A percentile compares a stretch with the other conserved stretches of the same genome.
These are phyloP conservation scores for Cucurbita argyrosperma DNA, from an alignment of 306 rosid species.

Conservation along the genomic window DNA sequence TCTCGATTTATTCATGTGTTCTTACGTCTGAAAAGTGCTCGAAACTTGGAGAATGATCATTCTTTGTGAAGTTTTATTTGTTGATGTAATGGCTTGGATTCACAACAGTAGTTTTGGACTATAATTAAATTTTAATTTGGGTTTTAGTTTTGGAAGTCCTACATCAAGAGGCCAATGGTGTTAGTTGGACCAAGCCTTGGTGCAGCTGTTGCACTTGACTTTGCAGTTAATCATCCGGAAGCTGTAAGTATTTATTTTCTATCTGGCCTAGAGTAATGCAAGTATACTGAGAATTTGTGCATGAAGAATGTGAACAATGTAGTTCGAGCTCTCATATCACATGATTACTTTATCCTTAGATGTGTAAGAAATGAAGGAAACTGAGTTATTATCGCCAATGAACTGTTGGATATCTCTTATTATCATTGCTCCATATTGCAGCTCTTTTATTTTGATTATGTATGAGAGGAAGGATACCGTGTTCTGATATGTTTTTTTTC, in stretches of 20 bases:
- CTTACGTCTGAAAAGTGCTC: background rate
- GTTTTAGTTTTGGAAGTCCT: conserved; percentile 63
- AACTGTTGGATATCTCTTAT: background rate
- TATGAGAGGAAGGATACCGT: background rate
- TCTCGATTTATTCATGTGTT: background rate
- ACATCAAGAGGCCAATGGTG: conserved; percentile 70
- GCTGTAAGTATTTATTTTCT: conserved; percentile 41
- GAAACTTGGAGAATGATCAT: background rate
- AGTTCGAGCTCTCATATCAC: background rate
- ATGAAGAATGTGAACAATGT: background rate
- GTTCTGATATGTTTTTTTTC: background rate
- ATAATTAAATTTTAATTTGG: conserved; percentile 7
- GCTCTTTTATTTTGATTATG: background rate
- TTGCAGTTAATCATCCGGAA: conserved; percentile 68
- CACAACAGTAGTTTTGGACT: background rate
- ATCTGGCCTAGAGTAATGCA: background rate
- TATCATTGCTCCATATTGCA: background rate
- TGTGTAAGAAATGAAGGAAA: background rate
- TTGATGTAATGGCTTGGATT: background rate
- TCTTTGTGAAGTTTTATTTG: background rate
- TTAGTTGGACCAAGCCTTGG: conserved; percentile 98
- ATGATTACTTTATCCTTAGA: background rate
- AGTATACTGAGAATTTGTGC: background rate
- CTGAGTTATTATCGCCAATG: background rate
- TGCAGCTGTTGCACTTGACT: conserved; percentile 88